phyloP scores from a whole-genome alignment of 805 yeast genomes.

The Lachancea mirantina region DNA sequence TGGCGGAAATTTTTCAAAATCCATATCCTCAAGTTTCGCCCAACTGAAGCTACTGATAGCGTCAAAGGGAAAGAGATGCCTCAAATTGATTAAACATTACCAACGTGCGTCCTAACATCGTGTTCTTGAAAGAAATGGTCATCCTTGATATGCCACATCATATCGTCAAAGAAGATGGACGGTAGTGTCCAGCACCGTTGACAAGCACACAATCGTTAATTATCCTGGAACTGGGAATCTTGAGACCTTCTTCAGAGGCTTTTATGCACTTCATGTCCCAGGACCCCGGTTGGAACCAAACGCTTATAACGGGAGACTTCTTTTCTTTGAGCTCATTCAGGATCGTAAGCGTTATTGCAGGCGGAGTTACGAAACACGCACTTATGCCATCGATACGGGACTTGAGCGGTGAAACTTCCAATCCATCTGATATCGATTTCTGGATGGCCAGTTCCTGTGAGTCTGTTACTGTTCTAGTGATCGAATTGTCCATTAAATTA shows the following conservation, averaged over 20 bases:
- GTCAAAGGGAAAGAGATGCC: too few relatives aligned
- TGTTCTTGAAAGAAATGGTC: too few relatives aligned
- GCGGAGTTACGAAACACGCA: constrained; percentile 71
- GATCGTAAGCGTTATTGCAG: constrained; percentile 44
- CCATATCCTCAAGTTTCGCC: too few relatives aligned
- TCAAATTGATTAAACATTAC: too few relatives aligned
- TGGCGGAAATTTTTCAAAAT: too few relatives aligned
- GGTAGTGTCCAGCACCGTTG: constrained; percentile 59
- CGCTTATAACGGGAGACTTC: constrained; percentile 34
- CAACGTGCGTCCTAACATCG: too few relatives aligned
- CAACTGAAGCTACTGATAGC: too few relatives aligned
- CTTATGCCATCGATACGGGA: constrained; percentile 39
- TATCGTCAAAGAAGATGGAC: too few relatives aligned
- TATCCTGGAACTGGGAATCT: constrained; percentile 33
- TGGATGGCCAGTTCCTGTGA: constrained; percentile 33
- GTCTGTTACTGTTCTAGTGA: constrained; percentile 47
- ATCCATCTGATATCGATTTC: constrained; percentile 27
- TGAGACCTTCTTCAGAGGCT: constrained; percentile 30
- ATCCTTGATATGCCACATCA: too few relatives aligned
- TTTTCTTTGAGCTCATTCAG: constrained; percentile 34
- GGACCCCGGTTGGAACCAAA: constrained; percentile 86
- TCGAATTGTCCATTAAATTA: constrained; percentile 57
- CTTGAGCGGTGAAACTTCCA: constrained; percentile 15
- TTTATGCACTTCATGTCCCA: constrained; percentile 47
- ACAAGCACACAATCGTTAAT: constrained; percentile 67